These are phyloP conservation scores for Juncus effusus DNA, from an alignment of 176 grass and related monocot genomes.

Conservation along the genomic window DNA sequence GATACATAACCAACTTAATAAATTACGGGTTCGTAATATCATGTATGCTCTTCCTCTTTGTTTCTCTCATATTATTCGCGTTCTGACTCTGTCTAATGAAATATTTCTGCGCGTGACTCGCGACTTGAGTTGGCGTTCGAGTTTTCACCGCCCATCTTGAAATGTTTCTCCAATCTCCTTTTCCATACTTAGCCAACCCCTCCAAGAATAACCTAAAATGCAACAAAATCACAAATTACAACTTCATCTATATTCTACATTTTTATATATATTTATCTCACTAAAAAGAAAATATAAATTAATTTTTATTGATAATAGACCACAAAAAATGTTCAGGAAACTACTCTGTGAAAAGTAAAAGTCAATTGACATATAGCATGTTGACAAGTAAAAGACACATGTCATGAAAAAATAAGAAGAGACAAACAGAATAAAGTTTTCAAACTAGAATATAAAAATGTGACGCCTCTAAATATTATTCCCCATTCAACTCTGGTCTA, in stretches of 20 bases:
- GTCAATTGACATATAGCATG: too few relatives aligned
- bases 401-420: too few relatives aligned
- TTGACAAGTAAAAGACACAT: too few relatives aligned
- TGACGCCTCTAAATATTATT: too few relatives aligned
- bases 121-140: slow-evolving; percentile 86
- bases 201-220: slow-evolving; percentile 64
- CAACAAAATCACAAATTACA: neutral
- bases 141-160: slow-evolving; percentile 77
- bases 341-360: too few relatives aligned
- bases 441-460: too few relatives aligned
- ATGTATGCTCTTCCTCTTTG: slow-evolving; percentile 94
- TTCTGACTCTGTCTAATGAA: slow-evolving; percentile 61
- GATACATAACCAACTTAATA: too few relatives aligned
- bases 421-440: too few relatives aligned
- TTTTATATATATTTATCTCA: too few relatives aligned
- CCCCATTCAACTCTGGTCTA: too few relatives aligned
- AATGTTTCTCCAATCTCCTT: slow-evolving; percentile 93
- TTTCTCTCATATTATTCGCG: slow-evolving; percentile 39
- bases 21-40: slow-evolving; percentile 71
- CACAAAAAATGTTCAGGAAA: neutral
- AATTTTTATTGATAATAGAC: neutral
- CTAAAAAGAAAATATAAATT: too few relatives aligned
- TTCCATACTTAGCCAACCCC: slow-evolving; percentile 74
- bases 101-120: slow-evolving; percentile 97
- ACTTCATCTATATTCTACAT: neutral